Conservation (phyloP, 169 alveolate genomes). For the Plasmodium vinckei region DNA sequence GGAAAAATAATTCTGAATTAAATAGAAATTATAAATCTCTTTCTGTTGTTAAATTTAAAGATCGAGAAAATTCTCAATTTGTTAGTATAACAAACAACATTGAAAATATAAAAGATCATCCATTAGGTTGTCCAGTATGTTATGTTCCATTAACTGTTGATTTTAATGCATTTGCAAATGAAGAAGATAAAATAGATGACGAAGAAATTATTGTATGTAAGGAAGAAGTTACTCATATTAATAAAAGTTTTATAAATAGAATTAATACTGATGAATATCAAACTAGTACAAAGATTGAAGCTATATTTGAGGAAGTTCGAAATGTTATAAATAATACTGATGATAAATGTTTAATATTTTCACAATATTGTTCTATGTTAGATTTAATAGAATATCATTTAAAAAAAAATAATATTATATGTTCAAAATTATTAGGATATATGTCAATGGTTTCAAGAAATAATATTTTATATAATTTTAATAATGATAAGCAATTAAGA, state of each 20-base stretch:
- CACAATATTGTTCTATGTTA: constrained; percentile 91
- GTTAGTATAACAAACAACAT: constrained; percentile 21
- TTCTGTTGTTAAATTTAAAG: constrained; percentile 75
- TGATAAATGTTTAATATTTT: constrained; percentile 90
- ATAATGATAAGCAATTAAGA: constrained; percentile 85
- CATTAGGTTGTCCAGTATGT: constrained; percentile 88
- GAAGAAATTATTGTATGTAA: constrained; percentile 42
- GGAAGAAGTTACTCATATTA: constrained; percentile 69
- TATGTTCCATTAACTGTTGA: constrained; percentile 86
- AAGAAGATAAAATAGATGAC: constrained; percentile 22
- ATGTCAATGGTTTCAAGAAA: constrained; percentile 86
- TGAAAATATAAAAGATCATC: constrained; percentile 65
- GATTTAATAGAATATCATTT: constrained; percentile 89
- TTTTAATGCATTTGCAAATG: constrained; percentile 22
- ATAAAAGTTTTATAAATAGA: constrained; percentile 81
- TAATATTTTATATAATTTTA: constrained; percentile 89
- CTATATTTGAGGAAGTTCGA: constrained; percentile 85
- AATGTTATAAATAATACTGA: constrained; percentile 75
- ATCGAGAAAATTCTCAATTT: constrained; percentile 38
- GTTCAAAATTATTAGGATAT: constrained; percentile 88
- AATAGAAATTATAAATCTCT: constrained; percentile 61
- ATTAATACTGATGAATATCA: constrained; percentile 84
- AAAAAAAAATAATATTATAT: constrained; percentile 83
- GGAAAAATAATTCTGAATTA: constrained; percentile 42
- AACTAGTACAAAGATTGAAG: constrained; percentile 87